Evolutionary conservation across 2,329 filamentous ascomycete species (phyloP).

Genomic region (Aspergillus sp.): DNA sequence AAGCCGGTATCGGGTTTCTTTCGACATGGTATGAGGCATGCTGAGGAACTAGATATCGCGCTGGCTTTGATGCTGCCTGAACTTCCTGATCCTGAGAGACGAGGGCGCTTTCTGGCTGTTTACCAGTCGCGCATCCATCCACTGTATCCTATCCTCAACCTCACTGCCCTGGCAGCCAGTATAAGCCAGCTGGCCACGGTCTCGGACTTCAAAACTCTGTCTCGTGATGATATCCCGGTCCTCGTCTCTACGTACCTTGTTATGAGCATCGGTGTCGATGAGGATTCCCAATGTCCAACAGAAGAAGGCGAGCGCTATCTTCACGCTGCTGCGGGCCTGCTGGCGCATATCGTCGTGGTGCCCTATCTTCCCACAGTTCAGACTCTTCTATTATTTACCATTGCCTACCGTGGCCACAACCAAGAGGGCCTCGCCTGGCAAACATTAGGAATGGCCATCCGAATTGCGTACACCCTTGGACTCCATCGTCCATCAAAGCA

Average conservation of each 20-base stretch:
- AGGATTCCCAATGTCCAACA: slow-evolving; percentile 6
- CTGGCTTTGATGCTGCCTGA: slow-evolving; percentile 10
- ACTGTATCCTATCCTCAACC: slow-evolving; percentile 10
- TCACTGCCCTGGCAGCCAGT: not conserved
- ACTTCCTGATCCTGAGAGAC: not conserved
- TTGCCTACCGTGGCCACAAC: slow-evolving; percentile 13
- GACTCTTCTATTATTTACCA: slow-evolving; percentile 11
- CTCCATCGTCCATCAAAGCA: slow-evolving; percentile 7
- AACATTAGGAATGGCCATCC: slow-evolving; percentile 14
- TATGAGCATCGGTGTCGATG: slow-evolving; percentile 13
- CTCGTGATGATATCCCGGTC: not conserved
- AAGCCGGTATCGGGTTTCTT: slow-evolving; percentile 14
- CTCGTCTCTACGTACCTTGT: slow-evolving; percentile 10
- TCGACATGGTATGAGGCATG: slow-evolving; percentile 15
- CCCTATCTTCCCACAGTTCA: slow-evolving; percentile 17
- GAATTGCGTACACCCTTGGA: slow-evolving; percentile 16
- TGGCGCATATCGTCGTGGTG: slow-evolving; percentile 12
- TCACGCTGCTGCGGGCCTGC: slow-evolving; percentile 12
- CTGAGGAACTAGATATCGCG: slow-evolving; percentile 13
- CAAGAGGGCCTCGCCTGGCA: slow-evolving; percentile 18
- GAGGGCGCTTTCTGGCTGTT: not conserved
- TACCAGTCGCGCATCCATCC: slow-evolving; percentile 11
- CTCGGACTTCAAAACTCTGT: not conserved
- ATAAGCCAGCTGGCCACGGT: not conserved
- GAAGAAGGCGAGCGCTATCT: slow-evolving; percentile 13